Evolutionary conservation across 352 stramenopile genomes (phyloP), one percentile per base, ranked within the genome.

Genomic region (Pythium oligandrum): DNA sequence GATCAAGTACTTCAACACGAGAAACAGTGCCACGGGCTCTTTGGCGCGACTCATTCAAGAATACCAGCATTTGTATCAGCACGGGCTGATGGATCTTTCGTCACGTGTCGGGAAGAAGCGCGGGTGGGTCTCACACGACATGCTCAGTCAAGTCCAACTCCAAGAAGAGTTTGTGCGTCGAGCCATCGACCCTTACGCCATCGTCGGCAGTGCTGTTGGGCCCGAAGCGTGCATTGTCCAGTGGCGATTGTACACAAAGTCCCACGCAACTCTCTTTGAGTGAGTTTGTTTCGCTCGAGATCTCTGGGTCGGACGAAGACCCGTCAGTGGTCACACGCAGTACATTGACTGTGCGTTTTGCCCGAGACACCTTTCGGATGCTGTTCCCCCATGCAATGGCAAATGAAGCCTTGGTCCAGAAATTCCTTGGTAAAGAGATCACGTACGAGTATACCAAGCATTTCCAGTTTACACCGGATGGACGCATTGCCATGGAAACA

Each of bases 381-480:
- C 35, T 73, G 46, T 73, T 70, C 52, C 61, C 64, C 5, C 55
- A 61, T 38, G 44, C 61, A 38, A 37, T 55, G 3, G 3, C 38
- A 6, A 50, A 64, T 54, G 44, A 53, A 31, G 12, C 8, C 30
- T 46, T 73, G 2, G 37, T 67, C 8, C 42, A 52, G 17, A 53
- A 49, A n/a, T 9, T 67, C 6, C 50, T 64, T 0, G 55, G 51
- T 4, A 33, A 40, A 30, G 48, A 59, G 1, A 12, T 71, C 35
- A 51, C 38, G 1, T 66, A 65, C 44, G 30, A 48, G 4, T 52
- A 46, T n/a, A 40, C 55, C 11, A 56, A 57, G 17, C 45, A 50
- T 1, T 59, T 70, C 54, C 36, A 64, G 11, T 73, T 67, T 33
- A 49, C 60, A 6, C 42, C 26, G 1, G 51, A 58, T 7, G 59